Percentiles rank a stretch among this genome's conserved stretches.
Conservation (phyloP, 257 asterid species). For the Solanum bulbocastanum region DNA sequence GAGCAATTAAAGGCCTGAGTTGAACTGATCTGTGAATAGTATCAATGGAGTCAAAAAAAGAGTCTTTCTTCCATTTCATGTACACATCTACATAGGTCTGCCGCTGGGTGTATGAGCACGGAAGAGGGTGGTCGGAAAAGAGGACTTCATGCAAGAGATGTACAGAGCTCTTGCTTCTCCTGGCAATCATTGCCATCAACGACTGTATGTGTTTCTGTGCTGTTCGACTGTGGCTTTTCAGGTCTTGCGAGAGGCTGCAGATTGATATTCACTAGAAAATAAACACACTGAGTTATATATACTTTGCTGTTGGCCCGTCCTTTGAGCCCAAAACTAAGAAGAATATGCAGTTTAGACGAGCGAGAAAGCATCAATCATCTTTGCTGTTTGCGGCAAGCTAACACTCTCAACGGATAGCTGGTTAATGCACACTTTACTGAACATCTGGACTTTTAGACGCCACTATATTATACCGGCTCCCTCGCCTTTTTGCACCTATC, state of each 20-base stretch:
- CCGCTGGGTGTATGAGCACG: constrained; percentile 19
- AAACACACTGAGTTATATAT: background rate
- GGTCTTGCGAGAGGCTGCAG: background rate
- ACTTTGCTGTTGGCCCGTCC: background rate
- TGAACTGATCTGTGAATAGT: constrained; percentile 71
- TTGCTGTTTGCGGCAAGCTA: background rate
- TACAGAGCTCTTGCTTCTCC: background rate
- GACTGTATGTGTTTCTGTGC: background rate
- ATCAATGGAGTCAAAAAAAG: constrained; percentile 54
- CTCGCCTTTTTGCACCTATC: background rate
- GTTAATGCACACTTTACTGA: background rate
- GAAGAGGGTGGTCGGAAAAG: background rate
- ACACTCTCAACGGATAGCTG: background rate
- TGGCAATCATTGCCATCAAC: background rate
- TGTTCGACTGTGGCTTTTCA: background rate
- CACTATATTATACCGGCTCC: background rate
- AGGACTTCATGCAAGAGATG: background rate
- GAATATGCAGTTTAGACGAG: background rate
- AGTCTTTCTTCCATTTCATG: constrained; percentile 88
- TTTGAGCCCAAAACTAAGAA: background rate
- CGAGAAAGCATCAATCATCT: background rate
- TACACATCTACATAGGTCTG: constrained; percentile 61
- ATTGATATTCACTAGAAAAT: background rate
- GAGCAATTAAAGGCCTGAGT: constrained; percentile 51
- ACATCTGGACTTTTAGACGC: background rate